phyloP scores from a whole-genome alignment of 495 filamentous ascomycete species.

The Penicillium egyptiacum region DNA sequence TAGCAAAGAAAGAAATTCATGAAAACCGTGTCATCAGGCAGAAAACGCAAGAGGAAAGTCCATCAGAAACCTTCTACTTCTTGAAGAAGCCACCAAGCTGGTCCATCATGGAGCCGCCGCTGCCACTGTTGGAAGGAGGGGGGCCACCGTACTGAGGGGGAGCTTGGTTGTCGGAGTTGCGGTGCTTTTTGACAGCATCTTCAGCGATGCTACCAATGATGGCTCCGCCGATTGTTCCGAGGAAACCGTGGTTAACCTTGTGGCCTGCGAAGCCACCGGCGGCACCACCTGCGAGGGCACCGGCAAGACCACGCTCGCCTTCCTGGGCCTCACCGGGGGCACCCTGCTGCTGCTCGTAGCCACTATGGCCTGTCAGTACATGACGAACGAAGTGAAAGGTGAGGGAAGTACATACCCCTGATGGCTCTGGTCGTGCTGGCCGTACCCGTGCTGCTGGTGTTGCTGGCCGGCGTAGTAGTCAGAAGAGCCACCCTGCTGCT shows the following conservation, averaged over 20 bases:
- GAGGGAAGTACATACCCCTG: conserved; percentile 23
- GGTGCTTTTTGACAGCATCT: conserved; percentile 48
- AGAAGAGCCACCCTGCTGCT: conserved; percentile 20
- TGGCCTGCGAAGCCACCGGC: conserved; percentile 49
- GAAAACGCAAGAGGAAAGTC: conserved; percentile 6
- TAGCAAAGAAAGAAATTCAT: conserved; percentile 27
- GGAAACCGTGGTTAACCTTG: conserved; percentile 52
- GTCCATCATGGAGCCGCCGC: conserved; percentile 40
- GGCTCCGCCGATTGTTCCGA: conserved; percentile 52
- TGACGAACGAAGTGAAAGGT: conserved; percentile 1
- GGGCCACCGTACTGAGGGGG: conserved; percentile 14
- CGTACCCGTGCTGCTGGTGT: conserved; percentile 28
- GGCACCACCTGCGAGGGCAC: conserved; percentile 47
- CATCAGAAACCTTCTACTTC: conserved; percentile 29
- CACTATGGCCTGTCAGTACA: conserved; percentile 17
- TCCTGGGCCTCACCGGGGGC: conserved; percentile 45
- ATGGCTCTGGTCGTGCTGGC: conserved; percentile 30
- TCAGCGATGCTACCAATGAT: conserved; percentile 49
- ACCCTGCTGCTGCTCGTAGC: conserved; percentile 31
- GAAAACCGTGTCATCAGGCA: conserved; percentile 23
- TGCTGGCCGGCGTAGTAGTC: conserved; percentile 39
- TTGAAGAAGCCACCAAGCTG: conserved; percentile 47
- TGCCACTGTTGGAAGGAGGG: conserved; percentile 21
- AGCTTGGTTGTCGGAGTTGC: conserved; percentile 23
- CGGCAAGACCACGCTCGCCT: conserved; percentile 49